Evolutionary conservation across 768 basidiomycete genomes (phyloP), one percentile per base, ranked within the genome.

Genomic region (Collybia sp.): DNA sequence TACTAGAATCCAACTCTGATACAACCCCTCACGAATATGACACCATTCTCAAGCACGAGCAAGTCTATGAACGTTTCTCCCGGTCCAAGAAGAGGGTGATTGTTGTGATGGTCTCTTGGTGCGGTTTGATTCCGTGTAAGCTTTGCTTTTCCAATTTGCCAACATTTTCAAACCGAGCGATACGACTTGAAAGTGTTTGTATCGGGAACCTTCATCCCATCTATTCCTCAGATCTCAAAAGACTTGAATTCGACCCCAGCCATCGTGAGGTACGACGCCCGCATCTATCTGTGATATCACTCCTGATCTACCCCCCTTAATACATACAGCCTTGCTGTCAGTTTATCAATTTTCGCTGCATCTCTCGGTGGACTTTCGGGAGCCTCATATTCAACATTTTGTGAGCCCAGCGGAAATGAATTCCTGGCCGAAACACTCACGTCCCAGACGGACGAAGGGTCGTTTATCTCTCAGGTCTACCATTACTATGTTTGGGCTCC

Each of bases 171-270:
- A 25, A 3, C 8, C 25, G 8, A 4, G 4, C 8, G 3, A 8
- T 25, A 8, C 25, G 8, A 25, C 8, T 25, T n/a, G n/a, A 8
- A 25, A 25, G 25, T 8, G 4, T 77, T 88, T 47, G 77, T 83
- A 1, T 66, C 75, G 8, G 80, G 76, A 0, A 76, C 76, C 0
- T 86, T 88, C 58, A 70, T 86, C 2, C 85, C 85, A 0, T 77
- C 79, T 0, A 37, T 37, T 18, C 35, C 35, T 10, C n/a, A 37
- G 11, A 37, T 37, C 17, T n/a, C 17, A 37, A 37, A 37, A 37
- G 35, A 37, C n/a, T 4, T 37, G 35, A 37, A 37, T 37, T 4
- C 35, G 10, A 4, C 35, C n/a, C 13, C 13, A n/a, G 3, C 35
- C 35, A 11, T 37, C 6, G 35, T 37, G 6, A 37, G 35, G 35